Evolutionary conservation across 495 filamentous ascomycete species (phyloP).

Genomic region (Lasiosphaeria miniovina): DNA sequence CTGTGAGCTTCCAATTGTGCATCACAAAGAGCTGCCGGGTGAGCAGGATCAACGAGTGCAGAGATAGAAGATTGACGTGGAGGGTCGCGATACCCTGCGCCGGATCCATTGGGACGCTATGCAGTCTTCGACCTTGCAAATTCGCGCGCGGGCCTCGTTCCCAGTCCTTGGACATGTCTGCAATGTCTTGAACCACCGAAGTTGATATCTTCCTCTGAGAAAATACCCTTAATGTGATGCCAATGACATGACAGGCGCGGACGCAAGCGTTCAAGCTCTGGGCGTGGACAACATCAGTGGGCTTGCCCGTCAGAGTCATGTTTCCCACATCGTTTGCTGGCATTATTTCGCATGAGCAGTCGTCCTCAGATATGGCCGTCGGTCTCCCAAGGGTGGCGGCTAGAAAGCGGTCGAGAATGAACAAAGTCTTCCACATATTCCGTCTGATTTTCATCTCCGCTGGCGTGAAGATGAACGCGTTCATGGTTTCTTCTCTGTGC

Average conservation of each 20-base stretch:
- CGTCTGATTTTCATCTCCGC: conserved; percentile 46
- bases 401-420: conserved; percentile 60
- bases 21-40: conserved; percentile 67
- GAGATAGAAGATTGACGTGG: conserved; percentile 67
- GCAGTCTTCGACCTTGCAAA: conserved; percentile 51
- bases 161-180: conserved; percentile 54
- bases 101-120: conserved; percentile 40
- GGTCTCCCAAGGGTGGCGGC: conserved; percentile 58
- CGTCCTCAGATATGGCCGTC: conserved; percentile 58
- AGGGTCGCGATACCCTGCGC: conserved; percentile 61
- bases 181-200: conserved; percentile 61
- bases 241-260: conserved; percentile 60
- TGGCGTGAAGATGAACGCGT: conserved; percentile 40
- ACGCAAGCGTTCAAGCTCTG: conserved; percentile 52
- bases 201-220: conserved; percentile 68
- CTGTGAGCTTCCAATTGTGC: conserved; percentile 35
- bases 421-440: conserved; percentile 60
- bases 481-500: conserved; percentile 59
- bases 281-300: conserved; percentile 25
- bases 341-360: conserved; percentile 46
- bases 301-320: conserved; percentile 32
- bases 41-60: conserved; percentile 72
- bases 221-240: conserved; percentile 66
- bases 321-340: conserved; percentile 44
- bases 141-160: conserved; percentile 41